Evolutionary conservation across 78 protist species (phyloP).

Genomic region (Ministeria vibrans): DNA sequence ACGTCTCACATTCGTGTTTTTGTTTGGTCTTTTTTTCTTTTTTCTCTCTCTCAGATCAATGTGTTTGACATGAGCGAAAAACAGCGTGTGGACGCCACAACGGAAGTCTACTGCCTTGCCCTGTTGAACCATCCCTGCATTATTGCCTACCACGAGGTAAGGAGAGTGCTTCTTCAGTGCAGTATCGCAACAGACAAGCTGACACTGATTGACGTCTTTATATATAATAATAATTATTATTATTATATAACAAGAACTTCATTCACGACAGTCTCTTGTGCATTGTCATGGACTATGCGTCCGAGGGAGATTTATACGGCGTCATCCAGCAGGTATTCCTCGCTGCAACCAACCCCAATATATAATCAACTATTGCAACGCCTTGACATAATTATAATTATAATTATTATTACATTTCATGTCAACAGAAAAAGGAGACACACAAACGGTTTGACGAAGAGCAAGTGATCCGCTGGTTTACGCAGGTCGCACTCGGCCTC

Average conservation of each 20-base stretch:
- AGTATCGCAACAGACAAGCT: conserved; percentile 33
- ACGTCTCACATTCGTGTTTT: too few species aligned
- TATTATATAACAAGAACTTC: too few species aligned
- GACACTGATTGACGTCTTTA: too few species aligned
- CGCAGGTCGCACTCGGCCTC: conserved; percentile 66
- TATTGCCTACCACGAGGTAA: conserved; percentile 64
- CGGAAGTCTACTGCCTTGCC: conserved; percentile 52
- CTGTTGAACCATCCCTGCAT: conserved; percentile 64
- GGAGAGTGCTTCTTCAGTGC: too few species aligned
- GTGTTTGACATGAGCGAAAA: not conserved
- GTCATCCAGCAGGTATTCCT: not conserved
- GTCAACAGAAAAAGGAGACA: conserved; percentile 21
- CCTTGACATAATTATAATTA: not conserved
- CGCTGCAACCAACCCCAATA: too few species aligned
- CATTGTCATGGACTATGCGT: conserved; percentile 87
- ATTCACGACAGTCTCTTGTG: too few species aligned
- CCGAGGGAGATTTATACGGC: conserved; percentile 46
- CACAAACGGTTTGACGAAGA: conserved; percentile 16
- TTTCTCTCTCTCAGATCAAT: not conserved
- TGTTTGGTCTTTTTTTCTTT: too few species aligned
- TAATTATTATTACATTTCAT: not conserved
- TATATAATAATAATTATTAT: too few species aligned
- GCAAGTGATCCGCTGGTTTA: conserved; percentile 36
- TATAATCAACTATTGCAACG: not conserved
- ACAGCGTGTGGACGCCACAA: conserved; percentile 52